Evolutionary conservation across 768 basidiomycete species (phyloP), one percentile per base, ranked within the genome.

Genomic region (Mycena rosella): DNA sequence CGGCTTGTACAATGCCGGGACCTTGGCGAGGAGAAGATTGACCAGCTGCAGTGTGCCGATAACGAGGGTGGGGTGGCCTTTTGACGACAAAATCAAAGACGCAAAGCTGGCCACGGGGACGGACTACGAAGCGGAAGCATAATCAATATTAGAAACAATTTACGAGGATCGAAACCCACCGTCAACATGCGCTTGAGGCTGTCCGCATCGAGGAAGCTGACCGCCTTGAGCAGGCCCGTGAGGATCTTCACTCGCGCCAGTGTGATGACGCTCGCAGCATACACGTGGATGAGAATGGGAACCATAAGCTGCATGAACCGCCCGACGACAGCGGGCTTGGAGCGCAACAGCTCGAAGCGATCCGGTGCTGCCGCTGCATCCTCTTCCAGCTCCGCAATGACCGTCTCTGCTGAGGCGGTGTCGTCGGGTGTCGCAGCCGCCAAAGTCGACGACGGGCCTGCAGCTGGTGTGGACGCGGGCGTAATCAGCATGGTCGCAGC

Each of bases 261-360:
- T 0, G 91, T 88, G 54, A 91, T 90, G 29, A 99, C 96, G 77
- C 95, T 98, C 32, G 98, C 97, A n/a, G 96, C 93, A 79, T 98
- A 99, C n/a, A 99, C 96, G 73, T 99, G 97, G 65, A 99, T 91
- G 61, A 99, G 86, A 61, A 98, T 95, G 0, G 98, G 98, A 0
- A 98, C 91, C 73, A 96, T 89, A 36, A 97, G 83, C 52, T 89
- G 88, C 87, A 96, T 94, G 79, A 96, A 99, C 18, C 90, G 87
- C 22, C 87, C 89, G 54, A 96, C 91, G 29, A 95, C 88, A n/a
- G 82, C 84, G 26, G 91, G 87, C 67, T 92, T 90, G 5, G 88
- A 89, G 60, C 91, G 89, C 48, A 96, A 79, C 51, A 98, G 77
- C 48, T 95, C 91, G 18, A 91, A 88, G 54, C 96, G 84, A 73